Percentiles rank a stretch among this genome's conserved stretches.
Evolutionary conservation across 228 moss, liverwort and hornwort genomes (phyloP).

Genomic region (Sphagnum magellanicum): DNA sequence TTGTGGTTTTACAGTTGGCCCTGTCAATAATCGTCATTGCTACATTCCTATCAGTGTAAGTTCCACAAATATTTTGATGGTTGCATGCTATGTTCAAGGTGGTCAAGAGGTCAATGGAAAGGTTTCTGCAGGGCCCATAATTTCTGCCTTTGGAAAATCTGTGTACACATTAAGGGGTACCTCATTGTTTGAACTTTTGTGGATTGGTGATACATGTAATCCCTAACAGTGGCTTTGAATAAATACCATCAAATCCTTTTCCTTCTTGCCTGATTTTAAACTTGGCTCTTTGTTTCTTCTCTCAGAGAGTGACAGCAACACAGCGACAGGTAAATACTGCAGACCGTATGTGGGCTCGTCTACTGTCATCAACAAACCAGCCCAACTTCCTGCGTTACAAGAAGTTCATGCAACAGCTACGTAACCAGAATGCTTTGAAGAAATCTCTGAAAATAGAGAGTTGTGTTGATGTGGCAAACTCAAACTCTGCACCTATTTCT

Average conservation of each 20-base stretch:
- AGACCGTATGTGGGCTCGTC: slow-evolving; percentile 97
- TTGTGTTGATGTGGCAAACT: background rate
- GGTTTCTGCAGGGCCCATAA: background rate
- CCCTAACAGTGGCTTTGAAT: background rate
- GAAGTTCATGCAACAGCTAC: slow-evolving; percentile 15
- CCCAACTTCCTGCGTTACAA: slow-evolving; percentile 62
- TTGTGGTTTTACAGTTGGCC: slow-evolving; percentile 80
- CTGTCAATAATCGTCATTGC: slow-evolving; percentile 82
- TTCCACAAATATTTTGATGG: background rate
- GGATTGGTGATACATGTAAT: too few relatives aligned
- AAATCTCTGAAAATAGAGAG: background rate
- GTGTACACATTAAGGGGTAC: too few relatives aligned
- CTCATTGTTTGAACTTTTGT: too few relatives aligned
- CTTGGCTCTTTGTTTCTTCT: background rate
- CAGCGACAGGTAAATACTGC: slow-evolving; percentile 59
- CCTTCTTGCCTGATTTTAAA: background rate
- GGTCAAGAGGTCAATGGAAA: background rate
- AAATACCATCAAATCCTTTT: background rate
- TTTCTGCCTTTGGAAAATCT: background rate
- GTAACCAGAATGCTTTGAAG: slow-evolving; percentile 3
- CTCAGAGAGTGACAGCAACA: slow-evolving; percentile 65
- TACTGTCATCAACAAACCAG: slow-evolving; percentile 89
- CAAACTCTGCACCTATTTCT: slow-evolving; percentile 1
- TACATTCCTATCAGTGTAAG: slow-evolving; percentile 83
- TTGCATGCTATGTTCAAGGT: background rate